phyloP scores from a whole-genome alignment of 805 yeast species.

The Candida montana region DNA sequence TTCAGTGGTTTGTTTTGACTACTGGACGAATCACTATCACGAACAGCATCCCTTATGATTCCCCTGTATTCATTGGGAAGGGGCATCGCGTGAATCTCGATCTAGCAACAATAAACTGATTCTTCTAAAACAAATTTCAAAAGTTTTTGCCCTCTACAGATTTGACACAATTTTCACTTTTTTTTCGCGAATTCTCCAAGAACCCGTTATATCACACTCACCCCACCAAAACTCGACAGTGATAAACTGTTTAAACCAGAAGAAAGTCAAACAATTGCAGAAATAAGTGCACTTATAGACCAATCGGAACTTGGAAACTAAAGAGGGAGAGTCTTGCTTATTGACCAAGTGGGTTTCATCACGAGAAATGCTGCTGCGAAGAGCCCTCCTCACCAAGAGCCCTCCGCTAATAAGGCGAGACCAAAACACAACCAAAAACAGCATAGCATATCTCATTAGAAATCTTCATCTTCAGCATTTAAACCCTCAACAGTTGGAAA shows the following conservation, averaged over 20 bases:
- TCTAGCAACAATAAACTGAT: constrained; percentile 8
- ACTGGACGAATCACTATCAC: not conserved
- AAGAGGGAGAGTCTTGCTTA: too few relatives aligned
- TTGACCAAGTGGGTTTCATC: too few relatives aligned
- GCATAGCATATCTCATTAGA: not conserved
- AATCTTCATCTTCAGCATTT: constrained; percentile 1
- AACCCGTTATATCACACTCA: too few relatives aligned
- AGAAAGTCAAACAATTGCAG: too few relatives aligned
- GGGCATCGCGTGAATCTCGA: constrained; percentile 3
- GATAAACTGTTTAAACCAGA: too few relatives aligned
- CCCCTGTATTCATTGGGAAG: constrained; percentile 20
- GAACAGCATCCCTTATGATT: constrained; percentile 18
- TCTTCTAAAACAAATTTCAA: too few relatives aligned
- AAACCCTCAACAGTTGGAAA: not conserved
- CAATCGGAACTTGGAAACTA: too few relatives aligned
- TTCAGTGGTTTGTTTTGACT: constrained; percentile 19
- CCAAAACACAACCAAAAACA: not conserved
- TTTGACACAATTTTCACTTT: constrained; percentile 1
- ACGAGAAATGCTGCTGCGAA: too few relatives aligned
- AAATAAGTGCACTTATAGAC: too few relatives aligned
- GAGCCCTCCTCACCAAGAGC: too few relatives aligned
- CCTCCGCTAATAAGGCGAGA: not conserved
- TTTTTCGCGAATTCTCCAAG: too few relatives aligned
- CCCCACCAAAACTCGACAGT: not conserved
- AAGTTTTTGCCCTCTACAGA: not conserved